Conservation (phyloP, 495 filamentous ascomycete genomes). For the Barbatosphaeria neglecta region DNA sequence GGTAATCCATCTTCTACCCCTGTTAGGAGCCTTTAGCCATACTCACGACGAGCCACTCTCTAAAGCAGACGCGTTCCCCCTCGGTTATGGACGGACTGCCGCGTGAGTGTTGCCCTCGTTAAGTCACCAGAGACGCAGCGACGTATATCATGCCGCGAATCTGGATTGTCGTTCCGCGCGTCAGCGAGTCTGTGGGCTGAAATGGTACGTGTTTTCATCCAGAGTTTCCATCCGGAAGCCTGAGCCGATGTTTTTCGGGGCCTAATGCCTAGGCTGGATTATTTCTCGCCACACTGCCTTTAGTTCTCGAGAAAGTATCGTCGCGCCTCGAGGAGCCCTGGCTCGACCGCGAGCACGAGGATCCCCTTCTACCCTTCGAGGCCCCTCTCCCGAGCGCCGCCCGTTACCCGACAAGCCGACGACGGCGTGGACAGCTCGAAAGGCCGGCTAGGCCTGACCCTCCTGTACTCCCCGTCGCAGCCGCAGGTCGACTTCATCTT, state of each 20-base stretch:
- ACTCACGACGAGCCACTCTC: background rate
- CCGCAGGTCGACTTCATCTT: constrained; percentile 18
- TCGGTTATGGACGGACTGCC: background rate
- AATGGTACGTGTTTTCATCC: background rate
- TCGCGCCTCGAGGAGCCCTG: background rate
- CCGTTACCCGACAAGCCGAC: background rate
- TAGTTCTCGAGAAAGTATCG: background rate
- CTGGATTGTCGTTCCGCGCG: background rate
- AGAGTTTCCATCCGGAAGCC: background rate
- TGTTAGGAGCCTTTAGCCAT: background rate
- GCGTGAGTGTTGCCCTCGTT: background rate
- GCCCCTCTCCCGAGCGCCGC: background rate
- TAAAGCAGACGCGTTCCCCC: background rate
- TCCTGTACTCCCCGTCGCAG: constrained; percentile 4
- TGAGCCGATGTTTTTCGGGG: background rate
- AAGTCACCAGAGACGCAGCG: background rate
- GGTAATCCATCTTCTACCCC: background rate
- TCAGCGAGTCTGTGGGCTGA: background rate
- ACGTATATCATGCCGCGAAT: background rate
- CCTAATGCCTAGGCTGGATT: no score
- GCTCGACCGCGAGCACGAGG: background rate
- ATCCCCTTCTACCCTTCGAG: constrained; percentile 1
- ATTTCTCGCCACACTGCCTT: background rate
- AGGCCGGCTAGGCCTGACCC: constrained; percentile 9
- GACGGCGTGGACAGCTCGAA: background rate